Evolutionary conservation across 2,329 filamentous ascomycete genomes (phyloP), one percentile per base, ranked within the genome.

Genomic region (Xylaria sp.): DNA sequence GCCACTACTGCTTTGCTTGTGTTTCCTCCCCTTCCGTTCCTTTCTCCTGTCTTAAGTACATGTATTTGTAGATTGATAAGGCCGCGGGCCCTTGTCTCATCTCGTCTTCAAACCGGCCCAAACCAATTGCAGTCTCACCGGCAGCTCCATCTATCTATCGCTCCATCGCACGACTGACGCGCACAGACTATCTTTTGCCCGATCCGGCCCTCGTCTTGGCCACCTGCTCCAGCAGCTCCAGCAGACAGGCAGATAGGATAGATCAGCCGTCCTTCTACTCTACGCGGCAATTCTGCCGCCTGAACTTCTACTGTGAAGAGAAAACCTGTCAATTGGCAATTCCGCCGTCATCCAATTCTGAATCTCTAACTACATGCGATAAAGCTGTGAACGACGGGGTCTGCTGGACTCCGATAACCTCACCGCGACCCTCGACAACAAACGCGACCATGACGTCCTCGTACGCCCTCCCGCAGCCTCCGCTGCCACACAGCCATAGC

Each of bases 401-500:
- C 49, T 41, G 43, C n/a, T 21, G 18, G 45, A 42, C 44, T 48
- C 43, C 24, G 7, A 29, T 38, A 38, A 49, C 22, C 49, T 39
- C 20, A 41, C 18, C 39, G 11, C 39, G 34, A 48, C 34, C 34
- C 21, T 34, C 42, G 47, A 37, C 41, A 43, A 46, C 48, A 21
- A 43, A 4, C 47, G 40, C 49, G 43, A 70, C 53, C 52, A 81
- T 81, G 78, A 75, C 78, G 55, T 78, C 80, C 37, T 78, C 81
- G 19, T 84, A 82, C 65, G 73, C 76, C 47, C 69, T 84, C 50
- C 81, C 81, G n/a, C 75, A 78, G 34, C 74, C 79, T 34, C 73
- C 78, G 38, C 68, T 81, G 42, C 76, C 78, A 48, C 78, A 78
- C 60, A 75, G 74, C 52, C 75, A 80, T 60, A 71, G 76, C 49